Evolutionary conservation across 208 protist genomes (phyloP).

Genomic region (Acanthamoeba castellanii): DNA sequence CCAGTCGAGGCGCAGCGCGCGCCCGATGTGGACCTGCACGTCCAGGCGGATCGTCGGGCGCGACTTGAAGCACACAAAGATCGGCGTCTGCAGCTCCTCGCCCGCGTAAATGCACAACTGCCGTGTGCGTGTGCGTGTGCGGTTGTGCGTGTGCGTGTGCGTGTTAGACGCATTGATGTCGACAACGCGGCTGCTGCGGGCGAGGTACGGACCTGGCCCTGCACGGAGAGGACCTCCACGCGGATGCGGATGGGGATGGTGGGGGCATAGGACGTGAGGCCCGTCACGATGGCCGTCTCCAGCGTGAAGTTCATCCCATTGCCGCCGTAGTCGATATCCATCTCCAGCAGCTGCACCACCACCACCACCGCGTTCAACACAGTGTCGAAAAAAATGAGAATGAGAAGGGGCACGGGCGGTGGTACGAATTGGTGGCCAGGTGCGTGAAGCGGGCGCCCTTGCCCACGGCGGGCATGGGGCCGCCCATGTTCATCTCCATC

Average conservation of each 20-base stretch:
- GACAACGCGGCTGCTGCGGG: no score
- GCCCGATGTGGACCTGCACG: constrained; percentile 10
- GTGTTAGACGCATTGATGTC: not conserved
- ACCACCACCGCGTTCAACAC: not conserved
- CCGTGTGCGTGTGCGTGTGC: not conserved
- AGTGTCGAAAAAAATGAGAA: not conserved
- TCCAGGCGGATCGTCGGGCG: not conserved
- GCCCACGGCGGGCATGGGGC: not conserved
- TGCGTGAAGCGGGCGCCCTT: constrained; percentile 30
- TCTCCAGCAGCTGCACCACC: not conserved
- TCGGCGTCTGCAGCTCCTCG: not conserved
- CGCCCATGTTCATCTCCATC: constrained; percentile 25
- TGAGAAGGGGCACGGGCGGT: no score
- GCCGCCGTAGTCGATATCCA: constrained; percentile 19
- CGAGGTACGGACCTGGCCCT: not conserved
- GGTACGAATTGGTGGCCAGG: constrained; percentile 19
- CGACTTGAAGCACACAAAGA: constrained; percentile 27
- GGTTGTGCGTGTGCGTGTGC: not conserved
- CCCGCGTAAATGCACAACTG: constrained; percentile 19
- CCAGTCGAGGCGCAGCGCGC: constrained; percentile 35
- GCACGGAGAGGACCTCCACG: not conserved
- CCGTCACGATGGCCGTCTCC: not conserved
- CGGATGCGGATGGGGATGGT: not conserved
- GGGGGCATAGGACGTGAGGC: not conserved
- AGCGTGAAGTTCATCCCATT: not conserved